A percentile compares a stretch with the other conserved stretches of the same genome.
These are phyloP conservation scores for Pisolithus thermaeus DNA, from an alignment of 1,284 basidiomycete genomes.

Conservation along the genomic window DNA sequence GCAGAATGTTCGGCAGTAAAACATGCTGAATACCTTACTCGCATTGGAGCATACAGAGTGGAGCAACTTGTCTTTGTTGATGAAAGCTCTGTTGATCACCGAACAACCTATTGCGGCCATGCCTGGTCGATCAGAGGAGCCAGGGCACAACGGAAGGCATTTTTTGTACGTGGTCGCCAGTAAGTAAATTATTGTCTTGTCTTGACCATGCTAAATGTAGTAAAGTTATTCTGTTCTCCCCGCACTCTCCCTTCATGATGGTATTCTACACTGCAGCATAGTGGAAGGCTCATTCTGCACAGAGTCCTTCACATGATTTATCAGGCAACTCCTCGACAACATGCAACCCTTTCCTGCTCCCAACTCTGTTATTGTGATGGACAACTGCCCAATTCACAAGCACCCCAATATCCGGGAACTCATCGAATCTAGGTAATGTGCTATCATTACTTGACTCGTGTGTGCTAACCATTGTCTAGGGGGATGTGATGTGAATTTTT, in stretches of 20 bases:
- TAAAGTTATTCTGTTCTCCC: conserved; percentile 18
- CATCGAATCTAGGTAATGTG: conserved; percentile 1
- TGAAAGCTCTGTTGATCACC: conserved; percentile 12
- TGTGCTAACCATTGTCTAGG: not conserved
- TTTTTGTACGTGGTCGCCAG: conserved; percentile 20
- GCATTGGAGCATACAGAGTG: conserved; percentile 20
- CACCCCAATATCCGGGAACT: not conserved
- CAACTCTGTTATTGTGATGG: conserved; percentile 11
- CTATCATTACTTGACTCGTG: not conserved
- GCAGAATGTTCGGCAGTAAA: conserved; percentile 20
- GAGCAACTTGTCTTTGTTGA: conserved; percentile 21
- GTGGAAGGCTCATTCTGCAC: conserved; percentile 17
- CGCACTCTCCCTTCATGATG: conserved; percentile 18
- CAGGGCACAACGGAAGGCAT: conserved; percentile 11
- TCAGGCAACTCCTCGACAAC: conserved; percentile 23
- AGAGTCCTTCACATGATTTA: conserved; percentile 11
- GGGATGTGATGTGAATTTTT: conserved; percentile 9
- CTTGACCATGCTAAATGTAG: not conserved
- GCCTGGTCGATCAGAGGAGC: conserved; percentile 20
- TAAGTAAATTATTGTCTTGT: conserved; percentile 10
- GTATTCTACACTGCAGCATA: conserved; percentile 24
- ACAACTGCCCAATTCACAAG: conserved; percentile 12
- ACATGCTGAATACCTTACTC: conserved; percentile 11
- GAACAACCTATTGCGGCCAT: conserved; percentile 4
- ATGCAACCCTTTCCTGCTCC: conserved; percentile 23